Percentiles rank a stretch among this genome's conserved stretches.
Conservation (phyloP, 176 grass and related monocot genomes). For the Pontederia paniculata region DNA sequence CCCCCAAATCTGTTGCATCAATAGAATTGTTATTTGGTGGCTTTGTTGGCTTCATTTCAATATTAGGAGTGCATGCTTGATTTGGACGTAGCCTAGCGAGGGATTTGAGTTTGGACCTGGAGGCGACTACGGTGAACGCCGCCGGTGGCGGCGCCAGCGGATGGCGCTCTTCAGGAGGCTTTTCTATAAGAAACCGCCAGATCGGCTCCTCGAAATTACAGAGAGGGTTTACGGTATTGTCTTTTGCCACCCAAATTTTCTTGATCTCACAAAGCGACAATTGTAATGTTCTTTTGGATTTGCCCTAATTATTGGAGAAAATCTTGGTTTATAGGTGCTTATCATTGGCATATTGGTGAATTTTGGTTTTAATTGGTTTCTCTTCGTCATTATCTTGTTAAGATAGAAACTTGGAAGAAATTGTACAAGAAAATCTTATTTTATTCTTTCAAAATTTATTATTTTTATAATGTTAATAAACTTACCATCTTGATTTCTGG, state of each 20-base stretch:
- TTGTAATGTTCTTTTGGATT: background rate
- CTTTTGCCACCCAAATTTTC: background rate
- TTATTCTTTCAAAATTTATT: too few species aligned
- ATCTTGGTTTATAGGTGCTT: too few species aligned
- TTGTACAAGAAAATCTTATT: too few species aligned
- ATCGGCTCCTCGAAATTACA: conserved; percentile 92
- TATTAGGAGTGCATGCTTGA: conserved; percentile 7
- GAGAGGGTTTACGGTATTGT: conserved; percentile 79
- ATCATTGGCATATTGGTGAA: too few species aligned
- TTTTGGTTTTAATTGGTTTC: too few species aligned
- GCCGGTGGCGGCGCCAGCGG: conserved; percentile 41
- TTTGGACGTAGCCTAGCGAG: conserved; percentile 10
- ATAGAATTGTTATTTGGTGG: background rate
- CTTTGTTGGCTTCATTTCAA: background rate
- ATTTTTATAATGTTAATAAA: too few species aligned
- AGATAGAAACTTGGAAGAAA: too few species aligned
- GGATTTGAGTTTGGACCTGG: conserved; percentile 10
- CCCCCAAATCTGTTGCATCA: background rate
- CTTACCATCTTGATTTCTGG: too few species aligned
- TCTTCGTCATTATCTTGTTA: too few species aligned
- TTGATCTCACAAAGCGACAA: background rate
- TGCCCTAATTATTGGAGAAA: too few species aligned
- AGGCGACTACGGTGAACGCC: conserved; percentile 23
- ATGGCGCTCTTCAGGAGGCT: conserved; percentile 98
- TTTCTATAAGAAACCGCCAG: conserved; percentile 80